Evolutionary conservation across 345 rosid genomes (phyloP).

Genomic region (Hirschfeldia incana): DNA sequence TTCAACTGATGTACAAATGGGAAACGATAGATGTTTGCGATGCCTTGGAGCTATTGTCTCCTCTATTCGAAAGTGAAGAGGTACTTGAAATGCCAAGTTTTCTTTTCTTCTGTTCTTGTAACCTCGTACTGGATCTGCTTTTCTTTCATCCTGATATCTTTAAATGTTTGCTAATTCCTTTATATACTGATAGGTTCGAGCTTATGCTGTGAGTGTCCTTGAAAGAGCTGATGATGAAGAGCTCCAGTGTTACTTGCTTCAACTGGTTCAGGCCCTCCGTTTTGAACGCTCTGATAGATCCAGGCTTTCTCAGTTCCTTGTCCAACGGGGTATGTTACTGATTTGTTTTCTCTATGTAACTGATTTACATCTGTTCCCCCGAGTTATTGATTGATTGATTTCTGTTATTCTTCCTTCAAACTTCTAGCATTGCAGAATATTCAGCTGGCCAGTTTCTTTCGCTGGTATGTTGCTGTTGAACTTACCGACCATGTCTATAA

Average conservation of each 20-base stretch:
- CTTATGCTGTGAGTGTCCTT: constrained; percentile 96
- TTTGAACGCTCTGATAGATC: constrained; percentile 97
- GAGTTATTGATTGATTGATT: constrained; percentile 18
- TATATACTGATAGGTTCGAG: constrained; percentile 84
- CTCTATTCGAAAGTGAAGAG: constrained; percentile 96
- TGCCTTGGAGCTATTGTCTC: constrained; percentile 95
- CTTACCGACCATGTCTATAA: constrained; percentile 81
- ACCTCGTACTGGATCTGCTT: neutral
- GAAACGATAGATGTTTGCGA: constrained; percentile 89
- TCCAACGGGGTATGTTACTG: constrained; percentile 72
- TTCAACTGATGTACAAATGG: constrained; percentile 91
- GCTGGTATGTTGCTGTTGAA: constrained; percentile 96
- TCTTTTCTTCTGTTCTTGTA: neutral
- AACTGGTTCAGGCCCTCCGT: constrained; percentile 97
- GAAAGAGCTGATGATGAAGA: constrained; percentile 99
- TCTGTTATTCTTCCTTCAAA: constrained; percentile 38
- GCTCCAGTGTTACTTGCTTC: constrained; percentile 96
- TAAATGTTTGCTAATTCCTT: constrained; percentile 21
- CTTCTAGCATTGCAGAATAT: constrained; percentile 76
- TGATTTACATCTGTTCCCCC: constrained; percentile 3
- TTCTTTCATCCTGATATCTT: constrained; percentile 2
- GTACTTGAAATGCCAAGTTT: constrained; percentile 39
- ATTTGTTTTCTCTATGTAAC: constrained; percentile 4
- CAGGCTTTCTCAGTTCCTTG: constrained; percentile 88
- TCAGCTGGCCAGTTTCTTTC: constrained; percentile 92